Evolutionary conservation across 2,329 filamentous ascomycete genomes (phyloP).

Genomic region (Nigrograna mackinnonii): DNA sequence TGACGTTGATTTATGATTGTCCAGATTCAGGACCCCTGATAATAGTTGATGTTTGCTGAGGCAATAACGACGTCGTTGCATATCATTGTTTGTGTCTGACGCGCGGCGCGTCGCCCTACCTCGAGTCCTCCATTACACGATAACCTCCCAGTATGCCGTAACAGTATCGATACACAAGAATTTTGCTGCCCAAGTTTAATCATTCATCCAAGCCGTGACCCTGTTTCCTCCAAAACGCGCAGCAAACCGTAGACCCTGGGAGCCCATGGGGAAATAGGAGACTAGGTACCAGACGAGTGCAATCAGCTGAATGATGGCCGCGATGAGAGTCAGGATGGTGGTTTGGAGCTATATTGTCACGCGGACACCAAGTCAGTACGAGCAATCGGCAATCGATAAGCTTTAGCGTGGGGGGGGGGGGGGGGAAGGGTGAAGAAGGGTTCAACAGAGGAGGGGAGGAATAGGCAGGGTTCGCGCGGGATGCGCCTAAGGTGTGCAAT

Average conservation of each 20-base stretch:
- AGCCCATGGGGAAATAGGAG: slow-evolving; percentile 98
- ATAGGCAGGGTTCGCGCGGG: slow-evolving; percentile 27
- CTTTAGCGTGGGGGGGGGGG: slow-evolving; percentile 28
- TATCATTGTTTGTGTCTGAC: slow-evolving; percentile 24
- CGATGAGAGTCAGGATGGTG: slow-evolving; percentile 82
- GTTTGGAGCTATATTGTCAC: slow-evolving; percentile 70
- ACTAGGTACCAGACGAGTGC: slow-evolving; percentile 91
- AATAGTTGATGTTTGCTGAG: slow-evolving; percentile 20
- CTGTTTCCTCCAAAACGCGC: slow-evolving; percentile 83
- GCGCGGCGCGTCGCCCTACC: slow-evolving; percentile 25
- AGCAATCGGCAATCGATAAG: slow-evolving; percentile 35
- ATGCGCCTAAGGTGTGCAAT: slow-evolving; percentile 8
- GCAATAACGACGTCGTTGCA: slow-evolving; percentile 9
- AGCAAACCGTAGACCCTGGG: slow-evolving; percentile 81
- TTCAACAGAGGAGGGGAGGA: slow-evolving; percentile 21
- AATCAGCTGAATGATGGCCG: slow-evolving; percentile 80
- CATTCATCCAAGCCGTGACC: slow-evolving; percentile 85
- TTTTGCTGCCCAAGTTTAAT: slow-evolving; percentile 58
- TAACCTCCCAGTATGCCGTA: neutral
- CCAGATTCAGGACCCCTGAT: slow-evolving; percentile 11
- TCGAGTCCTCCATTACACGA: slow-evolving; percentile 11
- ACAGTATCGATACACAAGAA: neutral
- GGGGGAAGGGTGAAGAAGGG: slow-evolving; percentile 22
- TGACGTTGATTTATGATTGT: slow-evolving; percentile 15
- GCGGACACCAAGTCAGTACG: slow-evolving; percentile 38